Evolutionary conservation across 2,329 filamentous ascomycete genomes (phyloP).

Genomic region (Falciphora oryzae): DNA sequence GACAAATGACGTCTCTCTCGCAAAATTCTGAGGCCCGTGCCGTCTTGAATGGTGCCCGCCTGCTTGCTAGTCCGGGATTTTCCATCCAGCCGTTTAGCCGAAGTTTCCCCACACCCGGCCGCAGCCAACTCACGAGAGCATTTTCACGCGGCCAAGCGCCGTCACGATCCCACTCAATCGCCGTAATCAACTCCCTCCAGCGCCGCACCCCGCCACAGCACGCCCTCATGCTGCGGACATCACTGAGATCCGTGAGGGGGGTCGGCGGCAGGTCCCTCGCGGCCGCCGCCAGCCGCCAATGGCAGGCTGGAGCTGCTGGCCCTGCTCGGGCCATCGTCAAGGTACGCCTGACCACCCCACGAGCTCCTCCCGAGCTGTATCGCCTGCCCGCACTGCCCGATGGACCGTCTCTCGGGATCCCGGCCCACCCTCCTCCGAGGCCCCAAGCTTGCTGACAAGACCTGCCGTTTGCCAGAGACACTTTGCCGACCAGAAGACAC

Average conservation of each 20-base stretch:
- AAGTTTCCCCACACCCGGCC: constrained; percentile 2
- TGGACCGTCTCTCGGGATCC: background rate
- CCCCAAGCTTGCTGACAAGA: constrained; percentile 15
- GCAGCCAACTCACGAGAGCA: background rate
- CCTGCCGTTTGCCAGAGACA: constrained; percentile 39
- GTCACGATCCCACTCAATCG: constrained; percentile 1
- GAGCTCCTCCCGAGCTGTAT: constrained; percentile 12
- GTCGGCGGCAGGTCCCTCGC: constrained; percentile 49
- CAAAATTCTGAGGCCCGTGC: background rate
- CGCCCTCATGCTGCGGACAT: constrained; percentile 64
- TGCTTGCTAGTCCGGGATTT: background rate
- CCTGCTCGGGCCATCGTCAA: constrained; percentile 31
- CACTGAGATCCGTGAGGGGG: constrained; percentile 58
- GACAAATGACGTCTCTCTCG: background rate
- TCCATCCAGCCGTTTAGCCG: constrained; percentile 3
- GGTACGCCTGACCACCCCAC: constrained; percentile 26
- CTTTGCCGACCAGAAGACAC: constrained; percentile 51
- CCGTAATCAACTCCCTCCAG: background rate
- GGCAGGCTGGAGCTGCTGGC: constrained; percentile 40
- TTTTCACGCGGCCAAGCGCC: constrained; percentile 2
- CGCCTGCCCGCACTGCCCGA: background rate
- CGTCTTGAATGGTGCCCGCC: background rate
- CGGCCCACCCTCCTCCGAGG: too few species aligned
- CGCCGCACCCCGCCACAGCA: constrained; percentile 25
- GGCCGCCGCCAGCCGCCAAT: constrained; percentile 52